Conservation (phyloP, 495 filamentous ascomycete species). For the Pyronema omphalodes region DNA sequence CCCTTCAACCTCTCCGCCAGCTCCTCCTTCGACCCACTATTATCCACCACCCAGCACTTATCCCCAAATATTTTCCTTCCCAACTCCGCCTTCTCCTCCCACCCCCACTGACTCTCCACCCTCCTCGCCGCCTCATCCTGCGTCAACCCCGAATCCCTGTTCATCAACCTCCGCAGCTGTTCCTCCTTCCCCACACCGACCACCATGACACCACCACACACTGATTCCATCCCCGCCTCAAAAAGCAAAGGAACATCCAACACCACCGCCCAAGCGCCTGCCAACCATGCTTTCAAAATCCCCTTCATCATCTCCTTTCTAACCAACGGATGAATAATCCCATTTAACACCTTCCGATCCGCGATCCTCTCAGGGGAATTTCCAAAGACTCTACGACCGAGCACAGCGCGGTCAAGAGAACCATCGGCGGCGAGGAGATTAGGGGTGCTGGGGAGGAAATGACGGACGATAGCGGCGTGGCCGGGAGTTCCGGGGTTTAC, state of each 20-base stretch:
- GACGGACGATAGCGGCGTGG: conserved; percentile 56
- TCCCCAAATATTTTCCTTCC: conserved; percentile 32
- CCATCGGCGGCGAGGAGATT: conserved; percentile 53
- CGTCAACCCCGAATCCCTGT: conserved; percentile 45
- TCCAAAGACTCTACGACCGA: conserved; percentile 76
- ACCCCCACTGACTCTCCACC: conserved; percentile 66
- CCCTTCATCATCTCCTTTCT: conserved; percentile 46
- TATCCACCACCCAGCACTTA: conserved; percentile 64
- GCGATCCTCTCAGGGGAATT: conserved; percentile 39
- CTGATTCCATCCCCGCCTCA: conserved; percentile 58
- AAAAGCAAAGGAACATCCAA: conserved; percentile 85
- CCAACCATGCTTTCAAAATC: conserved; percentile 45
- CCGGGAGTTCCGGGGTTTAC: conserved; percentile 75
- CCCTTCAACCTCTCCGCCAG: conserved; percentile 42
- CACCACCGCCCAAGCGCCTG: conserved; percentile 70
- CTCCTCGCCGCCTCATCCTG: conserved; percentile 65
- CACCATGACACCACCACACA: conserved; percentile 68
- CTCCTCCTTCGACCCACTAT: conserved; percentile 55
- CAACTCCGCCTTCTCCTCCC: conserved; percentile 54
- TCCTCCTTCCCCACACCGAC: conserved; percentile 62
- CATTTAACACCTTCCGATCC: conserved; percentile 58
- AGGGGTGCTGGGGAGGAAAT: conserved; percentile 66
- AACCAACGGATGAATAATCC: conserved; percentile 84
- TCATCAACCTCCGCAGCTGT: conserved; percentile 60
- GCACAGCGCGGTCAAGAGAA: conserved; percentile 66